These are phyloP conservation scores for Protomyces inouyei DNA, from an alignment of 1,139 yeast species.

Conservation along the genomic window DNA sequence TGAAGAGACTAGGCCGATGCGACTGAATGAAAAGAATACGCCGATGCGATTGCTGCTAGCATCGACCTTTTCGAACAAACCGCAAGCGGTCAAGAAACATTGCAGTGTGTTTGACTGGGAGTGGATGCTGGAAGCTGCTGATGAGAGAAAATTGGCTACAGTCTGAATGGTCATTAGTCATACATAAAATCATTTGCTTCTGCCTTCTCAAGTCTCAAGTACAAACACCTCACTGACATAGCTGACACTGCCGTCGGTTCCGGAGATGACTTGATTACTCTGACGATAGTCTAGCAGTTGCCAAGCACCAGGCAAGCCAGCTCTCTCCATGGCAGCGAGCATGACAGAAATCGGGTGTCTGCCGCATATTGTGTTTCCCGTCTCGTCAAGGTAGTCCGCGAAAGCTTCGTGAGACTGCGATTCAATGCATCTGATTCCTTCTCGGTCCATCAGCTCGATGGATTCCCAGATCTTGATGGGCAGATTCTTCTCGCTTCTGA, in stretches of 20 bases:
- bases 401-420: conserved; percentile 56
- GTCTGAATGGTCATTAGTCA: not conserved
- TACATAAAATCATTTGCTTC: not conserved
- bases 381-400: conserved; percentile 57
- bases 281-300: conserved; percentile 82
- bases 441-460: conserved; percentile 63
- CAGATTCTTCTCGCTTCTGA: conserved; percentile 4
- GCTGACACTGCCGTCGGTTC: conserved; percentile 73
- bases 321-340: conserved; percentile 49
- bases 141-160: not conserved
- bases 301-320: conserved; percentile 40
- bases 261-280: conserved; percentile 52
- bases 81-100: not conserved
- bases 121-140: not conserved
- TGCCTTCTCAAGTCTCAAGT: not conserved
- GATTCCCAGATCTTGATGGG: conserved; percentile 56
- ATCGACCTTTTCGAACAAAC: not conserved
- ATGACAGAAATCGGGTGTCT: conserved; percentile 72
- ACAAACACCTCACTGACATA: conserved; percentile 49
- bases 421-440: conserved; percentile 52
- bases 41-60: not conserved
- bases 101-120: not conserved
- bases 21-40: not conserved
- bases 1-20: not conserved
- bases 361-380: conserved; percentile 93